A percentile compares a stretch with the other conserved stretches of the same genome.
Evolutionary conservation across 2,329 filamentous ascomycete genomes (phyloP).

Genomic region (Onygena corvina): DNA sequence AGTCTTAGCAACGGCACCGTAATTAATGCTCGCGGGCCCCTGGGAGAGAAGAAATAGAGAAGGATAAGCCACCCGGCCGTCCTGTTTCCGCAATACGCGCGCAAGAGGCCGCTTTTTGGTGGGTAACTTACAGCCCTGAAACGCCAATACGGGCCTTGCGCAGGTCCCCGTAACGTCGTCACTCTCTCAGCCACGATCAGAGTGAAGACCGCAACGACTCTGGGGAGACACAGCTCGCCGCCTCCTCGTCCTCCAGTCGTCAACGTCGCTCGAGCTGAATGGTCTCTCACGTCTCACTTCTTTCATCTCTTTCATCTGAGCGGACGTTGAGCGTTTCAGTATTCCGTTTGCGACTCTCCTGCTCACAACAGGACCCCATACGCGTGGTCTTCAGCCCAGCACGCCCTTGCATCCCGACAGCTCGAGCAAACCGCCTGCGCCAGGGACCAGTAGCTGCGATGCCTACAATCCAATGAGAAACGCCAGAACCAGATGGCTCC

Average conservation of each 20-base stretch:
- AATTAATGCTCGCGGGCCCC: no score
- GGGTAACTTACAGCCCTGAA: neutral
- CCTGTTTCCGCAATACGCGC: neutral
- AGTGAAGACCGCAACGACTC: neutral
- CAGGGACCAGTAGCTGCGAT: conserved; percentile 23
- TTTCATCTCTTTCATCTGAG: no score
- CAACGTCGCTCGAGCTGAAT: neutral
- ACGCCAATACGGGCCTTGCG: neutral
- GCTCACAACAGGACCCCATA: neutral
- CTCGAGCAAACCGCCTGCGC: neutral
- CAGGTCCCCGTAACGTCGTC: neutral
- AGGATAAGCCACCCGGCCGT: no score
- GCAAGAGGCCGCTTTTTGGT: neutral
- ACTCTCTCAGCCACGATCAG: conserved; percentile 5
- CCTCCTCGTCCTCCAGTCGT: neutral
- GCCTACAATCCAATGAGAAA: conserved; percentile 29
- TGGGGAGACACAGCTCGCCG: neutral
- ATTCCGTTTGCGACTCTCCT: neutral
- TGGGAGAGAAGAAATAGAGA: no score
- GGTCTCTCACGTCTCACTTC: neutral
- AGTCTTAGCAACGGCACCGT: conserved; percentile 5
- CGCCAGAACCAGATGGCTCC: conserved; percentile 32
- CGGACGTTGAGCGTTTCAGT: neutral
- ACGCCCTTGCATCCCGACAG: neutral
- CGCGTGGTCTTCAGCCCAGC: neutral